Evolutionary conservation across 2,329 filamentous ascomycete species (phyloP), one percentile per base, ranked within the genome.

Genomic region (Nothophoma quercina): DNA sequence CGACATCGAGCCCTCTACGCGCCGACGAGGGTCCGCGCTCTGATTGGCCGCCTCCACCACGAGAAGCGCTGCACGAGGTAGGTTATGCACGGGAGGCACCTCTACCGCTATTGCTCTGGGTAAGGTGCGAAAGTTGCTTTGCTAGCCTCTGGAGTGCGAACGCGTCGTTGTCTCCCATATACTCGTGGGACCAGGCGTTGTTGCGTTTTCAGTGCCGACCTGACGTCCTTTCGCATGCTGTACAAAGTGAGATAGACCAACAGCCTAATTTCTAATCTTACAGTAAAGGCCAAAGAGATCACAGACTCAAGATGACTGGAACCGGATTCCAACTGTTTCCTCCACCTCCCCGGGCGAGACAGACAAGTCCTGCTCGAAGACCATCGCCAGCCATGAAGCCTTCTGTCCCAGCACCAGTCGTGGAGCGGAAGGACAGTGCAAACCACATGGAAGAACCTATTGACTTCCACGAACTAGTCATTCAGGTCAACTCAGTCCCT

Each of bases 391-490:
- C 62, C 16, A 45, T 59, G 19, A 73, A 72, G 43, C 60, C 65
- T 39, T 59, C 67, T 32, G 65, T 63, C 15, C 67, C 67, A 52
- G 71, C 72, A 28, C 65, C 71, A 9, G 33, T 58, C 39, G 56
- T 63, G 44, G 65, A 69, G 49, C 64, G 56, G 16, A 66, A 65
- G 56, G 67, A 73, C 21, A 69, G 65, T 54, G 63, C 66, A 44
- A 67, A 68, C 46, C 65, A 55, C 43, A 58, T 64, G 21, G 71
- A 69, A 33, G 55, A 65, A 36, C 65, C 66, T 35, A 51, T 58
- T 29, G 72, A 75, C 58, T 73, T 75, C 39, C 73, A 76, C 47
- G 72, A 75, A 46, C 69, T 76, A 36, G 59, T 76, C 38, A 69
- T 76, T 15, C 71, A 75, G 47, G 70, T 75, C 64, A 71, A 74